Percentiles rank a stretch among this genome's conserved stretches.
These are phyloP conservation scores for Capsicum chinense DNA, from an alignment of 257 asterid genomes.

Conservation along the genomic window DNA sequence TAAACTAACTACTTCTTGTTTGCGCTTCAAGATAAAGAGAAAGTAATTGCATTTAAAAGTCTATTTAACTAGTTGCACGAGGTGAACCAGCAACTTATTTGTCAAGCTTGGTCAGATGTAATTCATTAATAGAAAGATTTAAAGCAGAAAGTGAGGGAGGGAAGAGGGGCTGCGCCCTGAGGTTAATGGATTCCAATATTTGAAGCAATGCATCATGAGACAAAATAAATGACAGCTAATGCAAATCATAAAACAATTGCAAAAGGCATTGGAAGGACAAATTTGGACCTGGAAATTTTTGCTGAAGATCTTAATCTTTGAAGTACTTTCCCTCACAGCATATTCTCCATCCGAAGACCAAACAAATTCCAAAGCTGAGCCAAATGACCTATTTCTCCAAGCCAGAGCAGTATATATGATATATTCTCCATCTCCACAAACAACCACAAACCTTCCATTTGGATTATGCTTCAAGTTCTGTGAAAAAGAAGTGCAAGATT, in stretches of 20 bases:
- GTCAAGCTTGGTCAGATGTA: constrained; percentile 17
- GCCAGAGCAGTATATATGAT: constrained; percentile 97
- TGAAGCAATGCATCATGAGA: neutral
- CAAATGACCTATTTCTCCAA: constrained; percentile 97
- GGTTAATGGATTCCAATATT: neutral
- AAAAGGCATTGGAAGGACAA: neutral
- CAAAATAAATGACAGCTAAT: neutral
- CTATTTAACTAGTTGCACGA: neutral
- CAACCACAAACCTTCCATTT: constrained; percentile 97
- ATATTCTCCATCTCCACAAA: constrained; percentile 98
- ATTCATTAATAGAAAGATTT: neutral
- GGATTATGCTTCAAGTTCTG: constrained; percentile 99
- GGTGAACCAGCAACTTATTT: constrained; percentile 2
- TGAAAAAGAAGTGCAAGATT: constrained; percentile 22
- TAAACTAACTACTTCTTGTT: neutral
- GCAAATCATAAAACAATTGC: neutral
- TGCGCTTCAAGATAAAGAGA: constrained; percentile 26
- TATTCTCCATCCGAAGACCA: constrained; percentile 99
- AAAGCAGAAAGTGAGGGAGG: neutral
- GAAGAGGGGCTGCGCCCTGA: neutral
- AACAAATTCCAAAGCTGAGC: constrained; percentile 92
- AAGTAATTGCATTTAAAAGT: neutral
- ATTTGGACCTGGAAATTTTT: constrained; percentile 75
- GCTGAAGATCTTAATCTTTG: constrained; percentile 83
- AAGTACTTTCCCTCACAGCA: constrained; percentile 98